phyloP scores from a whole-genome alignment of 1,284 basidiomycete genomes.

The Apiotrichum akiyoshidainum region DNA sequence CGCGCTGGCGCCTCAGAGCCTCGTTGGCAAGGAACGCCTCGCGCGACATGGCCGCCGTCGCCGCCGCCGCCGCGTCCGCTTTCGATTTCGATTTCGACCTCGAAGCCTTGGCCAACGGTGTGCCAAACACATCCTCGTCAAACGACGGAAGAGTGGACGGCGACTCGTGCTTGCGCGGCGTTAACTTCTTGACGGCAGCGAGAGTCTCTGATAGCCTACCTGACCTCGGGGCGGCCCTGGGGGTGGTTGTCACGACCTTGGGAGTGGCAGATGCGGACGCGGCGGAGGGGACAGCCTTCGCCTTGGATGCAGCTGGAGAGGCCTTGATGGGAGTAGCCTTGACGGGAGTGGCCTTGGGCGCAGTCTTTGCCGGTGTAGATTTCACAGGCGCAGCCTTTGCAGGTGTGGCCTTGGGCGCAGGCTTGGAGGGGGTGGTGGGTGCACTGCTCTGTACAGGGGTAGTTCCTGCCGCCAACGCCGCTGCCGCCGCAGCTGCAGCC shows the following conservation, averaged over 20 bases:
- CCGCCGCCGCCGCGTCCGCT: neutral
- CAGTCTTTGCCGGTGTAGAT: no score
- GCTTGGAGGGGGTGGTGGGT: no score
- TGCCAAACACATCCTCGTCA: constrained; percentile 21
- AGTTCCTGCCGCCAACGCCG: no score
- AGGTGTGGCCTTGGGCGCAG: no score
- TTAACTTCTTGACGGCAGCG: neutral
- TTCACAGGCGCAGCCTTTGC: no score
- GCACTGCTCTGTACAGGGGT: no score
- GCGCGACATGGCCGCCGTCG: neutral
- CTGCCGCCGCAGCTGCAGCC: neutral
- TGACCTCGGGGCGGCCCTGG: neutral
- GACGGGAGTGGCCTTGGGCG: no score
- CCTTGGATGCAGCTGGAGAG: no score
- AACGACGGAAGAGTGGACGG: constrained; percentile 11
- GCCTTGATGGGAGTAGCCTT: no score
- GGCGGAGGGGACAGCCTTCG: no score
- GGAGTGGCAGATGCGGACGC: no score
- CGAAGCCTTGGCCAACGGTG: neutral
- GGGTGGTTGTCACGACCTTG: neutral
- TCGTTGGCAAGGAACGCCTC: constrained; percentile 47
- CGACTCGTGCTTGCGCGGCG: neutral
- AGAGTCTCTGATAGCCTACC: constrained; percentile 12
- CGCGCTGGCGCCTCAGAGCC: constrained; percentile 35
- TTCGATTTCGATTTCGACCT: no score